Conservation (phyloP, 139 green algal species). For the Chlamydomonas asymmetrica region DNA sequence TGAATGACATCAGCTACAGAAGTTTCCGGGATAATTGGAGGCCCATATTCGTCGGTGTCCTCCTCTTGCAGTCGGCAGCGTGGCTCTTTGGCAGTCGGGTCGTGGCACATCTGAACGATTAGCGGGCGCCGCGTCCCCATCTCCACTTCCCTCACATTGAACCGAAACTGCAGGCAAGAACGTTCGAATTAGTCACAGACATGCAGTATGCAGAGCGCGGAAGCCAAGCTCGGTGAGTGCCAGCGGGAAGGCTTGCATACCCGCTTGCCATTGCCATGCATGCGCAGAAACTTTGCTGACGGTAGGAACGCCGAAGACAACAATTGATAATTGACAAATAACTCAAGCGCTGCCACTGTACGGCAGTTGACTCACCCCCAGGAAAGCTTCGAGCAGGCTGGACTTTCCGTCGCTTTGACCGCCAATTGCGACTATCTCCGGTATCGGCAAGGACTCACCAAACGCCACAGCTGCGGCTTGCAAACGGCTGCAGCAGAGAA, state of each 20-base stretch:
- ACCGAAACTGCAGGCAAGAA: slow-evolving; percentile 82
- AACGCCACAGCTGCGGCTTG: slow-evolving; percentile 57
- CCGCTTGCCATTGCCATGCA: too few relatives aligned
- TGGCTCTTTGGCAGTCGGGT: slow-evolving; percentile 70
- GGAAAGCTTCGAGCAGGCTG: slow-evolving; percentile 87
- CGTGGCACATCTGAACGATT: slow-evolving; percentile 85
- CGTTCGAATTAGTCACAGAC: too few relatives aligned
- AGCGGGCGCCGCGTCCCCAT: slow-evolving; percentile 89
- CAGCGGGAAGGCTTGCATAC: too few relatives aligned
- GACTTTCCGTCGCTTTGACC: slow-evolving; percentile 92
- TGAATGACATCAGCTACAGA: slow-evolving; percentile 80
- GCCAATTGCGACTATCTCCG: slow-evolving; percentile 92
- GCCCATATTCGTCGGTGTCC: slow-evolving; percentile 76
- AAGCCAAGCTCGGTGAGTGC: too few relatives aligned
- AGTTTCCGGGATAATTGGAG: slow-evolving; percentile 72
- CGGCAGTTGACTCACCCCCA: slow-evolving; percentile 61
- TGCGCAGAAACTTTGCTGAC: too few relatives aligned
- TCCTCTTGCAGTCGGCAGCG: slow-evolving; percentile 88
- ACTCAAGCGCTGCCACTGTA: not conserved
- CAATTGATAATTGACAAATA: slow-evolving; percentile 4
- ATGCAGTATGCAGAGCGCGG: too few relatives aligned
- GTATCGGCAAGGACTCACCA: slow-evolving; percentile 78
- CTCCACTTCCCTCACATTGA: slow-evolving; percentile 89
- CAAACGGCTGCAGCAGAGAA: slow-evolving; percentile 32
- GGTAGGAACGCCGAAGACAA: not conserved